Evolutionary conservation across 2,329 filamentous ascomycete species (phyloP), one percentile per base, ranked within the genome.

Genomic region (Metarhizium humberi): DNA sequence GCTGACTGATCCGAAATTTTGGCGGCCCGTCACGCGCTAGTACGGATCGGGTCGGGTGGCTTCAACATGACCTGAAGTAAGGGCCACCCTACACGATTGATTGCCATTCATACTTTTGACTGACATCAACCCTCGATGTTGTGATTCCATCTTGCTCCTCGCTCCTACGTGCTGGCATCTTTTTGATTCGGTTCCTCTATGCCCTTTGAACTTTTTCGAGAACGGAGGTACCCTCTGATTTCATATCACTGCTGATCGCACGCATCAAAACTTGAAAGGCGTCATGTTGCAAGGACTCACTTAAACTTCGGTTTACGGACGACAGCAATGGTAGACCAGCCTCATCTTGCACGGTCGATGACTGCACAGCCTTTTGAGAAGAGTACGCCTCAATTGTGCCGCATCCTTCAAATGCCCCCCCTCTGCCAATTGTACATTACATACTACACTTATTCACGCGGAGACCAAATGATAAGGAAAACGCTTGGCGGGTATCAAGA

Each of bases 401-500:
- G 25, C 25, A 25, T 25, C 25, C 25, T 25, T 53, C 51, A 53
- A 48, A 48, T 53, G 43, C 51, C 3, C 40, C 14, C 40, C 43
- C n/a, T 42, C 30, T 46, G 30, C 50, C 50, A 29, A 34, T 30
- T 29, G 50, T 45, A 52, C 50, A 45, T 52, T 43, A 45, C 51
- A 46, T 25, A 13, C 6, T 42, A 46, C n/a, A n/a, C 45, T 47
- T 38, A 40, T 52, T 47, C 51, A 38, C 36, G 42, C 51, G 47
- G 42, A 52, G 51, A 51, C 38, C 36, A 36, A 43, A 25, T 53
- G 51, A 65, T 58, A 65, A 63, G 66, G 53, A 59, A 61, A 52
- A 36, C 29, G 25, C 16, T 47, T 34, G n/a, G 30, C 47, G 5
- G 20, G 3, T 6, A 16, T 8, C 42, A n/a, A 48, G 20, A 11